phyloP scores from a whole-genome alignment of 331 rosid genomes.

The Pyracantha coccinea region DNA sequence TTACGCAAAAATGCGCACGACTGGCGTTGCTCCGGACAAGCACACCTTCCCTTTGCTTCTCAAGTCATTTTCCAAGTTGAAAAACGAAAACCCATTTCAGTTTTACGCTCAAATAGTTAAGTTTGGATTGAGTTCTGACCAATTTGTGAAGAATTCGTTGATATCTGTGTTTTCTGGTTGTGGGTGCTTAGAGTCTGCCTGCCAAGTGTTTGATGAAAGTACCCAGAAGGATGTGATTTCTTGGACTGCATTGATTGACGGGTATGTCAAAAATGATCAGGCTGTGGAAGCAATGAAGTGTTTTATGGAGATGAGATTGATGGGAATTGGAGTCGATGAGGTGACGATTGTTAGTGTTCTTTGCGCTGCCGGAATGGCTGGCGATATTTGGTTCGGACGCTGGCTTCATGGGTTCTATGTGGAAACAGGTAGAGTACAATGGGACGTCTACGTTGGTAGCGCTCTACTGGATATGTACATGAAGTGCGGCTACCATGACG shows the following conservation, averaged over 20 bases:
- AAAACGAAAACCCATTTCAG: background rate
- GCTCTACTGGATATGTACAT: conserved; percentile 26
- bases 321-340: conserved; percentile 43
- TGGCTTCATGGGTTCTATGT: conserved; percentile 50
- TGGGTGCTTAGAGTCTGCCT: conserved; percentile 34
- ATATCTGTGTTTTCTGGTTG: conserved; percentile 42
- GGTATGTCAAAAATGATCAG: conserved; percentile 38
- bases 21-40: background rate
- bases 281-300: conserved; percentile 24
- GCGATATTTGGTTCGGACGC: conserved; percentile 38
- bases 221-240: conserved; percentile 46
- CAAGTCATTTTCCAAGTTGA: background rate
- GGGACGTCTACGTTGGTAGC: conserved; percentile 37
- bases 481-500: conserved; percentile 6
- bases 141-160: conserved; percentile 42
- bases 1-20: background rate
- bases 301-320: conserved; percentile 58
- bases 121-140: conserved; percentile 42
- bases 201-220: conserved; percentile 37
- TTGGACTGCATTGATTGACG: conserved; percentile 56
- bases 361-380: conserved; percentile 49
- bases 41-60: conserved; percentile 9
- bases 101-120: conserved; percentile 14
- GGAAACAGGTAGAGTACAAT: conserved; percentile 20
- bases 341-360: conserved; percentile 65